A percentile compares a stretch with the other conserved stretches of the same genome.
Conservation (phyloP, 2,329 filamentous ascomycete species). For the Fusarium temperatum region DNA sequence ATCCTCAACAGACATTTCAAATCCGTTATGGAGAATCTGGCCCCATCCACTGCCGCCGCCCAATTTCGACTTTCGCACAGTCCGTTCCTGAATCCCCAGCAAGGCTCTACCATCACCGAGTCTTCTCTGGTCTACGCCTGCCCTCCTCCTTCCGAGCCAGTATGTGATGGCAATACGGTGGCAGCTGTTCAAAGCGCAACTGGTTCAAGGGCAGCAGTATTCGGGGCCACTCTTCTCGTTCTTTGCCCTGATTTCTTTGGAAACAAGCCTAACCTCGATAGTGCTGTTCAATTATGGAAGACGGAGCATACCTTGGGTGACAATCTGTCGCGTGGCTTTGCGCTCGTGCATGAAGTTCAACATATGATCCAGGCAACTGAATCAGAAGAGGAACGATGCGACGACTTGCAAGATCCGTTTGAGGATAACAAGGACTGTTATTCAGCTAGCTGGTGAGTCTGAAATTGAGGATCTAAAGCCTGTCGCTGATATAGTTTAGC, state of each 20-base stretch:
- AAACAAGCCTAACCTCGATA: neutral
- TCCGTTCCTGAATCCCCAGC: neutral
- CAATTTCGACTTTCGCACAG: neutral
- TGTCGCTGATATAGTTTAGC: neutral
- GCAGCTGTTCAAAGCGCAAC: neutral
- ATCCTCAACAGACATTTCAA: neutral
- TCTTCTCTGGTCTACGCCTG: neutral
- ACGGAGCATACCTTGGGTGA: neutral
- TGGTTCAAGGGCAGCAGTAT: neutral
- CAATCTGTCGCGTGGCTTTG: neutral
- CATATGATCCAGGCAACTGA: neutral
- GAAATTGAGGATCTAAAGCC: fast-evolving
- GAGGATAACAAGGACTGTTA: neutral
- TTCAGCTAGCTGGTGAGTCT: neutral
- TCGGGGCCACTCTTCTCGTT: neutral
- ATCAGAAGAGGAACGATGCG: neutral
- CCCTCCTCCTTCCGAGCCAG: neutral
- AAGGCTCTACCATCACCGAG: neutral
- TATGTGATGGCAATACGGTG: neutral
- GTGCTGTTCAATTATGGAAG: neutral
- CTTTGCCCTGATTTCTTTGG: neutral
- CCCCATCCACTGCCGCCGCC: neutral
- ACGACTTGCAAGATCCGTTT: neutral
- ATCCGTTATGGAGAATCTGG: neutral
- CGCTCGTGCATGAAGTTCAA: neutral